phyloP scores from a whole-genome alignment of 2,329 filamentous ascomycete species.

The Xylaria multiplex region DNA sequence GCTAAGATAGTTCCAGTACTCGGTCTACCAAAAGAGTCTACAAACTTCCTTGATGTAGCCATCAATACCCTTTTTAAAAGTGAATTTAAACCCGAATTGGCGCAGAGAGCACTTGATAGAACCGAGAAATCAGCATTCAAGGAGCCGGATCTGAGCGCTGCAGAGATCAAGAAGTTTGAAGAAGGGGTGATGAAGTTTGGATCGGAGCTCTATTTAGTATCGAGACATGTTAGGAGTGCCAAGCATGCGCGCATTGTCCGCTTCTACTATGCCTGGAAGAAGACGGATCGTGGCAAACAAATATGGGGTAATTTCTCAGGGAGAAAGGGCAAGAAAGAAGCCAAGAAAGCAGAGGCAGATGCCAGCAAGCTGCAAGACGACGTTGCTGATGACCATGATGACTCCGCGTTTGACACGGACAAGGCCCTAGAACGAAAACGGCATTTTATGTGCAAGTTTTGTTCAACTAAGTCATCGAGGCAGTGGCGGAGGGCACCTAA shows the following conservation, averaged over 20 bases:
- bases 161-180: slow-evolving; percentile 90
- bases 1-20: slow-evolving; percentile 67
- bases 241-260: slow-evolving; percentile 84
- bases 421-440: slow-evolving; percentile 85
- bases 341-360: slow-evolving; percentile 75
- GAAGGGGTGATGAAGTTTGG: slow-evolving; percentile 90
- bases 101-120: slow-evolving; percentile 75
- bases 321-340: slow-evolving; percentile 89
- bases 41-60: slow-evolving; percentile 88
- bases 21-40: slow-evolving; percentile 78
- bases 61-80: slow-evolving; percentile 76
- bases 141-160: slow-evolving; percentile 80
- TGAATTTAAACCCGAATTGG: slow-evolving; percentile 75
- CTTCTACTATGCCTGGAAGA: slow-evolving; percentile 99
- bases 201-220: slow-evolving; percentile 86
- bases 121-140: slow-evolving; percentile 78
- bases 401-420: slow-evolving; percentile 92
- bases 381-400: slow-evolving; percentile 89
- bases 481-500: slow-evolving; percentile 93
- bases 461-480: slow-evolving; percentile 78
- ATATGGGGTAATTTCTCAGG: slow-evolving; percentile 91
- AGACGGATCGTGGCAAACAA: slow-evolving; percentile 82
- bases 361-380: slow-evolving; percentile 86
- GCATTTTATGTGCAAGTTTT: slow-evolving; percentile 94
- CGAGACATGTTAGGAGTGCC: slow-evolving; percentile 85